Percentiles rank a stretch among this genome's conserved stretches.
phyloP scores from a whole-genome alignment of 169 alveolate genomes.

The Plasmodium billcollinsi region DNA sequence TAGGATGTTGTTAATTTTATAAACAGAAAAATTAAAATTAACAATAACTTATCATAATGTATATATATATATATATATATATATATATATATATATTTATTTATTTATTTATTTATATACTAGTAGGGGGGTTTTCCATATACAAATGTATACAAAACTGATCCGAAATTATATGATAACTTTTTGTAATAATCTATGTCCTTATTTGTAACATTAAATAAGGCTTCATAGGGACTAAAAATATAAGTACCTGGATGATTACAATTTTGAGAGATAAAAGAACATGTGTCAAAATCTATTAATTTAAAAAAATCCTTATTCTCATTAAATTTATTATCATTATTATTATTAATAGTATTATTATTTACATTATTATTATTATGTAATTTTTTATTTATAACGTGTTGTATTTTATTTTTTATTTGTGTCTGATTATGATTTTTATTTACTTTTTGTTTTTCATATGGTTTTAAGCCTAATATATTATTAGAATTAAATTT shows the following conservation, averaged over 20 bases:
- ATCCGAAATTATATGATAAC: slow-evolving; percentile 66
- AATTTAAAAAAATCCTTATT: slow-evolving; percentile 27
- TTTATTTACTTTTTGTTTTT: background rate
- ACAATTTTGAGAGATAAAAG: slow-evolving; percentile 30
- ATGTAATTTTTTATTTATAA: background rate
- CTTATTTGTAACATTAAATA: slow-evolving; percentile 37
- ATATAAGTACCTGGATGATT: slow-evolving; percentile 38
- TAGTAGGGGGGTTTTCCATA: slow-evolving; percentile 58
- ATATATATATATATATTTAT: background rate
- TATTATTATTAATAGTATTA: background rate
- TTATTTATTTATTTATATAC: slow-evolving; percentile 34
- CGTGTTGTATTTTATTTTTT: background rate
- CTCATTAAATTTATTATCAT: background rate
- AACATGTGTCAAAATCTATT: slow-evolving; percentile 68
- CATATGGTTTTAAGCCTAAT: background rate
- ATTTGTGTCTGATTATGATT: background rate
- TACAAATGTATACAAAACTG: slow-evolving; percentile 64
- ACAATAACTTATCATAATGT: no score
- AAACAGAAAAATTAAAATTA: no score
- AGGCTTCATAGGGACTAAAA: slow-evolving; percentile 56
- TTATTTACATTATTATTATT: background rate
- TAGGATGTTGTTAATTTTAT: no score
- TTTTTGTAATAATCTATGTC: slow-evolving; percentile 26
- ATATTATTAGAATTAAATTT: background rate
- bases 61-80: background rate